These are phyloP conservation scores for Alternaria atra DNA, from an alignment of 2,329 filamentous ascomycete species.

Conservation along the genomic window DNA sequence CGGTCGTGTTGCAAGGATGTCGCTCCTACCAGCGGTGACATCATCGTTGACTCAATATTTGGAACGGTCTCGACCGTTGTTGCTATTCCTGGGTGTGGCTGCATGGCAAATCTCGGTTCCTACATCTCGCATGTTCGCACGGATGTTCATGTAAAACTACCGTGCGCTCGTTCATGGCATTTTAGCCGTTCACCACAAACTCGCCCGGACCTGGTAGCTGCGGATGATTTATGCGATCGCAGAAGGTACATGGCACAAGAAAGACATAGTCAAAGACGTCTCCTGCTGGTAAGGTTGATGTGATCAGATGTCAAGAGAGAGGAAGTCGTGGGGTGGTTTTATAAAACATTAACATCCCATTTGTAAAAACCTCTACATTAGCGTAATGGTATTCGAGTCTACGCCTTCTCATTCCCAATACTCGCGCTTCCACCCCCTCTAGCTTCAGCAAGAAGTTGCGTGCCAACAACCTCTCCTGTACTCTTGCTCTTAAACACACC, in stretches of 20 bases:
- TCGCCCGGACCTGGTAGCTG: background rate
- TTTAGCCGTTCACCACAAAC: background rate
- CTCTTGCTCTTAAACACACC: constrained; percentile 61
- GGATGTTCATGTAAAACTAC: background rate
- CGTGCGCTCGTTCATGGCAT: background rate
- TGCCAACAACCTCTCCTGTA: constrained; percentile 59
- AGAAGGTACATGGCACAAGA: background rate
- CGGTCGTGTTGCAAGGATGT: background rate
- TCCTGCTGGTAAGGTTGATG: background rate
- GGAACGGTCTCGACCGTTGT: background rate
- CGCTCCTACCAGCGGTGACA: background rate
- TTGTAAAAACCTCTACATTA: background rate
- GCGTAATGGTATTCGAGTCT: background rate
- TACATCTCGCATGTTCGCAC: background rate
- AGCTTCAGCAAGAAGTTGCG: constrained; percentile 62
- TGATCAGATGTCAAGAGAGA: background rate
- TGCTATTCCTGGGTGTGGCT: background rate
- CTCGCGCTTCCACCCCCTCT: constrained; percentile 63
- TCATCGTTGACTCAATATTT: background rate
- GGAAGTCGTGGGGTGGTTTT: background rate
- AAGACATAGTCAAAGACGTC: background rate
- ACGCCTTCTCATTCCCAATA: constrained; percentile 49
- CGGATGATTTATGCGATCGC: background rate
- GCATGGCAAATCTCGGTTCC: constrained; percentile 1
- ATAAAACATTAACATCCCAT: background rate